Evolutionary conservation across 129 eudicot species (phyloP).

Genomic region (Escallonia rubra): DNA sequence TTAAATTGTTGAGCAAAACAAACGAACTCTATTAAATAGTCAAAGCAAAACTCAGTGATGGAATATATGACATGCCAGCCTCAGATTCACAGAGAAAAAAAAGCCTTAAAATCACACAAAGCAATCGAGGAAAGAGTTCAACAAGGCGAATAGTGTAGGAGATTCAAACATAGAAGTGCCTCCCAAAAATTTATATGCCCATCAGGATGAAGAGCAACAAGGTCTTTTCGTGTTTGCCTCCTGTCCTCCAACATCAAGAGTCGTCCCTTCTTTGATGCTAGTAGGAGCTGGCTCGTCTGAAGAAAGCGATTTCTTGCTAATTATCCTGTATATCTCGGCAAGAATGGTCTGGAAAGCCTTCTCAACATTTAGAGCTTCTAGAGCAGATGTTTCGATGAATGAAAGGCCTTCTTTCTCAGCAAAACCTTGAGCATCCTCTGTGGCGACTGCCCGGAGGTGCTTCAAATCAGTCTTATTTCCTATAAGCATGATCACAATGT

Average conservation of each 20-base stretch:
- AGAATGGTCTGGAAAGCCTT: constrained; percentile 84
- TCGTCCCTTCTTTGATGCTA: constrained; percentile 66
- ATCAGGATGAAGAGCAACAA: constrained; percentile 65
- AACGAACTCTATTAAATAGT: too few relatives aligned
- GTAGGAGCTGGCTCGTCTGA: constrained; percentile 52
- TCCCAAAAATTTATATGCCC: constrained; percentile 6
- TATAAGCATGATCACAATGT: constrained; percentile 83
- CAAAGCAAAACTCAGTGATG: too few relatives aligned
- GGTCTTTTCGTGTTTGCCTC: constrained; percentile 59
- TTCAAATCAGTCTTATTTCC: constrained; percentile 94
- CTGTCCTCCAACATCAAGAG: constrained; percentile 64
- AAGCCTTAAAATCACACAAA: constrained; percentile 5
- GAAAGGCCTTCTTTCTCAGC: constrained; percentile 94
- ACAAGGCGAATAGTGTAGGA: constrained; percentile 13
- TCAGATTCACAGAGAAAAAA: not conserved
- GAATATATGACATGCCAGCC: too few relatives aligned
- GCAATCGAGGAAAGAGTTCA: not conserved
- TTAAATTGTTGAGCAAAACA: too few relatives aligned
- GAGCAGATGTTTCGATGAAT: constrained; percentile 86
- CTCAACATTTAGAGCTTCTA: constrained; percentile 88
- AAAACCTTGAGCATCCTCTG: constrained; percentile 92
- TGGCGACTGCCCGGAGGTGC: constrained; percentile 90
- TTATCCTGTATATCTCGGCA: constrained; percentile 76
- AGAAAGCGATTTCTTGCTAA: constrained; percentile 78
- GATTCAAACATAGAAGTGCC: constrained; percentile 18